Percentiles rank a stretch among this genome's conserved stretches.
Conservation (phyloP, 1,139 yeast species). For the Zhuliangozyma parablackwelliae region DNA sequence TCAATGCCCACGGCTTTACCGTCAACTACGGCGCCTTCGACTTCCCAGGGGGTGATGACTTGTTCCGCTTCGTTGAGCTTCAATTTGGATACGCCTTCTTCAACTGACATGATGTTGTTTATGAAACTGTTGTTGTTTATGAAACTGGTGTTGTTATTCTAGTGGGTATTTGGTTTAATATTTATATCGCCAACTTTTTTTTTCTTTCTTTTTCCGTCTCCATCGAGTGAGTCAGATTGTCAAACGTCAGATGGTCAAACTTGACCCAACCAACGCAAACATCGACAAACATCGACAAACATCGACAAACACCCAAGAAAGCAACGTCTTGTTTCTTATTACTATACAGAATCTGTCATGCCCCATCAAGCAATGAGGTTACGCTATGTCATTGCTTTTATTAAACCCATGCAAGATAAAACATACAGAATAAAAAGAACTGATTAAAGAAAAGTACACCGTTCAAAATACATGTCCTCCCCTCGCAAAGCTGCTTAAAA, state of each 20-base stretch:
- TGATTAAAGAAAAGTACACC: constrained; percentile 5
- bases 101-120: constrained; percentile 13
- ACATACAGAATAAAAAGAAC: constrained; percentile 4
- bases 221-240: too few relatives aligned
- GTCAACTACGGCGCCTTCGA: constrained; percentile 95
- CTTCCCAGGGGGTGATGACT: constrained; percentile 96
- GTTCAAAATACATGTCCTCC: constrained; percentile 3
- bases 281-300: too few relatives aligned
- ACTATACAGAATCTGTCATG: background rate
- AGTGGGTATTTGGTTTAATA: too few relatives aligned
- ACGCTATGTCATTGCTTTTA: constrained; percentile 20
- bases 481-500: constrained; percentile 65
- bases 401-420: constrained; percentile 32
- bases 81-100: constrained; percentile 23
- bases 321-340: background rate
- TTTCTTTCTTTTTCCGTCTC: too few relatives aligned
- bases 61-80: constrained; percentile 47
- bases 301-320: too few relatives aligned
- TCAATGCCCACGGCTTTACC: constrained; percentile 88
- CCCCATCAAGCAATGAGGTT: background rate
- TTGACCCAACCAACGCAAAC: too few relatives aligned
- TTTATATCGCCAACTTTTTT: too few relatives aligned
- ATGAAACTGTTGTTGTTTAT: too few relatives aligned
- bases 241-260: too few relatives aligned
- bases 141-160: too few relatives aligned